Evolutionary conservation across 1,284 basidiomycete species (phyloP), one percentile per base, ranked within the genome.

Genomic region (Golubevia sp.): DNA sequence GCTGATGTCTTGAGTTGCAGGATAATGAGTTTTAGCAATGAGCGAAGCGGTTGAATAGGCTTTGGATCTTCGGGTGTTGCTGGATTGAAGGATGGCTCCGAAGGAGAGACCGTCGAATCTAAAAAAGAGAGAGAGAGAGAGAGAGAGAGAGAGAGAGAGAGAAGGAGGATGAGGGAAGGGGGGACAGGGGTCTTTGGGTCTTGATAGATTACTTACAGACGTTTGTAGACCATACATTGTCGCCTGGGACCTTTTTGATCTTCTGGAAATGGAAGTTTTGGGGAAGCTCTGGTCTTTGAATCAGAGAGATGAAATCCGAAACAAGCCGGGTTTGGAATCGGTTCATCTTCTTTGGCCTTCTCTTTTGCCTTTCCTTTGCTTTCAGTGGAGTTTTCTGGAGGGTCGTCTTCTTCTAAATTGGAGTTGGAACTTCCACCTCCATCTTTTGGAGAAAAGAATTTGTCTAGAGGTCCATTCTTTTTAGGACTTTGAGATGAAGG

Each of bases 171-270:
- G n/a, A 44, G 54, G n/a, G 20, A 27, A 15, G 7, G 54, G 7
- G 54, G n/a, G 49, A 56, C 3, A 56, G 20, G 15, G 54, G n/a
- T n/a, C n/a, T n/a, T n/a, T n/a, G n/a, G n/a, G 27, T n/a, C 21
- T 30, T 25, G 55, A 58, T 8, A 34, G 30, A 34, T 5, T 3
- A 34, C 34, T 38, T n/a, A 64, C 2, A 82, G 68, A 1, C 78
- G 62, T 49, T 67, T 66, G 65, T 82, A 82, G 18, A 77, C 69
- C 79, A 79, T 79, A 56, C 71, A 73, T 64, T 82, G 79, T 58
- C 75, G 66, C 2, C 69, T 60, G 1, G 74, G 72, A 34, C 66
- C 63, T 18, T 27, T 44, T 58, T 80, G 76, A 53, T 79, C 74
- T 49, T 62, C 54, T 24, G 60, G 59, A 0, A 56, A 34, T 0